A percentile compares a stretch with the other conserved stretches of the same genome.
Conservation (phyloP, 345 rosid species). For the Microthlaspi erraticum region DNA sequence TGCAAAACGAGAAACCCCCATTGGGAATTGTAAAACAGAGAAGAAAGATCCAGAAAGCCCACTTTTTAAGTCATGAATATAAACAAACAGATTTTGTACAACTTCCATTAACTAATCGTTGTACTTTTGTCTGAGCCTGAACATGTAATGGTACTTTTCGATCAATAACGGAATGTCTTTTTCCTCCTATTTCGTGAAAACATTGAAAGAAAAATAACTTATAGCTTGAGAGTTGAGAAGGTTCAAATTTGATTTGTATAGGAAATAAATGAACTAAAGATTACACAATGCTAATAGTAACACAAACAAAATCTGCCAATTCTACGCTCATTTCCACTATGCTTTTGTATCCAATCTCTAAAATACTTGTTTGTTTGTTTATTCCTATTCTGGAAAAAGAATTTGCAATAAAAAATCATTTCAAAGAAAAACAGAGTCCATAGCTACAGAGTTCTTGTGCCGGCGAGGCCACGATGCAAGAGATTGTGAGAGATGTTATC, state of each 20-base stretch:
- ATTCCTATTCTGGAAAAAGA: slow-evolving; percentile 42
- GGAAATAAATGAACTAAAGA: slow-evolving; percentile 24
- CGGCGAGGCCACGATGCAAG: slow-evolving; percentile 71
- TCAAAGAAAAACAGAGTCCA: slow-evolving; percentile 5
- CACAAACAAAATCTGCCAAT: slow-evolving; percentile 29
- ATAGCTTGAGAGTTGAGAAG: background rate
- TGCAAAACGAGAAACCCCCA: background rate
- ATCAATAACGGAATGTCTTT: too few relatives aligned
- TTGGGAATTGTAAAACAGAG: slow-evolving; percentile 26
- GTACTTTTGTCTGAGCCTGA: background rate
- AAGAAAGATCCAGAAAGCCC: slow-evolving; percentile 13
- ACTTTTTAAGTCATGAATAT: slow-evolving; percentile 37
- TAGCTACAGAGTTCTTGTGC: slow-evolving; percentile 46
- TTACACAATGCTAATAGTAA: slow-evolving; percentile 25
- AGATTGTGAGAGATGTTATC: slow-evolving; percentile 80
- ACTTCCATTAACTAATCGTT: background rate
- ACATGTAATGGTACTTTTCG: background rate
- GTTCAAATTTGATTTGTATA: slow-evolving; percentile 23
- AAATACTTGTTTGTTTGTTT: background rate
- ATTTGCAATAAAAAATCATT: slow-evolving; percentile 37
- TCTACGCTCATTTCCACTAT: slow-evolving; percentile 13
- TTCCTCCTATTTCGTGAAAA: background rate
- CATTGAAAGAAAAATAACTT: background rate
- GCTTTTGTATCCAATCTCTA: slow-evolving; percentile 32
- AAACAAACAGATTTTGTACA: background rate